Evolutionary conservation across 768 basidiomycete genomes (phyloP), one percentile per base, ranked within the genome.

Genomic region (Leccinum arenicola): DNA sequence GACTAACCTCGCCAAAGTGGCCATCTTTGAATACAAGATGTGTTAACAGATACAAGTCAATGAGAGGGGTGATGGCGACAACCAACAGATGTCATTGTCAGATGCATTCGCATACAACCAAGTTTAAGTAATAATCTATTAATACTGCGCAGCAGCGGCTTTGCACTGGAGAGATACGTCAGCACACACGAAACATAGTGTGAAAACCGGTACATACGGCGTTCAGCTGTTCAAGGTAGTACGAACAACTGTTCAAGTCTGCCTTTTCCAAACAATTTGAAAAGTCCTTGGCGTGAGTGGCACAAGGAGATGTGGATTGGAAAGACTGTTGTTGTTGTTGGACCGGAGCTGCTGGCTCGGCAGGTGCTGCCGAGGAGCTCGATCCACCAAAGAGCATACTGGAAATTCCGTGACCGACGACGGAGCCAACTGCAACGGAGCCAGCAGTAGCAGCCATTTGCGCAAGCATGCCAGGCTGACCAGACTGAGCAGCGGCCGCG

Each of bases 391-490:
- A 96, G 60, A 95, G 84, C 91, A 95, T 93, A 73, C 74, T 82
- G 45, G 91, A 93, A 63, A 96, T 70, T n/a, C 93, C 93, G 70
- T 96, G 93, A 49, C 93, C 93, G 62, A 96, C 84, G 57, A 86
- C 87, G 8, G 91, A 93, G 25, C 93, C 94, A 52, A 92, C 78
- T 6, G 93, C 94, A 52, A 95, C 93, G 58, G 90, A 91, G 61
- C 93, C 93, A 27, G 93, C 93, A 6, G 93, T 93, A 6, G 91
- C 89, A 55, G 92, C 92, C 90, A 94, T 93, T 68, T 91, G 88
- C 0, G 84, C 80, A 17, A 94, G 56, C 81, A 94, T 78, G 14
- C 92, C 91, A 1, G 92, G 91, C 61, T 82, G 77, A 60, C 78
- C 68, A 1, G 81, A 72, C 49, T 78, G 77, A 27, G 73, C 62